Conservation (phyloP, 345 rosid genomes). For the Moringa oleifera region DNA sequence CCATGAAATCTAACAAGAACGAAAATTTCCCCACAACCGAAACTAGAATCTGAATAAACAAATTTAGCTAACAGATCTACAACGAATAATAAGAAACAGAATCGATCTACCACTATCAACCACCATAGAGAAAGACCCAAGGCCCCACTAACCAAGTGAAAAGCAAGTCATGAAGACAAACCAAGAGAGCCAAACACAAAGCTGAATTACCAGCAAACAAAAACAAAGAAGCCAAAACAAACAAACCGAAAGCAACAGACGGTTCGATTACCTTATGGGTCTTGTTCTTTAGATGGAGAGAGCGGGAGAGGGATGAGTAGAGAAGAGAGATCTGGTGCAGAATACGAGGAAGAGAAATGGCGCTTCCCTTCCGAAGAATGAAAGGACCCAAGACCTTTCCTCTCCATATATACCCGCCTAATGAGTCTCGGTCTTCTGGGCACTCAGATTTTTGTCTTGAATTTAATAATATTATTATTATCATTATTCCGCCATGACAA, state of each 20-base stretch:
- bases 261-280: constrained; percentile 19
- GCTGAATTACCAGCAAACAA: too few species aligned
- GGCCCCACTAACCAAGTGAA: too few species aligned
- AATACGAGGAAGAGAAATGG: constrained; percentile 17
- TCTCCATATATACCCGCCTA: not conserved
- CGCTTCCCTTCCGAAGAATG: constrained; percentile 13
- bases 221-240: not conserved
- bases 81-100: too few species aligned
- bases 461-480: too few species aligned
- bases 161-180: too few species aligned
- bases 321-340: constrained; percentile 4
- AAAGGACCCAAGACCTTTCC: constrained; percentile 2
- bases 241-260: not conserved
- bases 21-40: not conserved
- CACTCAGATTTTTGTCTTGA: too few species aligned
- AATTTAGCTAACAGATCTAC: not conserved
- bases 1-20: not conserved
- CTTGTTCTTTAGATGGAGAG: constrained; percentile 12
- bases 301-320: not conserved
- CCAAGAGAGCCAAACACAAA: not conserved
- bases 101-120: too few species aligned
- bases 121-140: too few species aligned
- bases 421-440: not conserved
- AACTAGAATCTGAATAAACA: not conserved
- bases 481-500: too few species aligned